A percentile compares a stretch with the other conserved stretches of the same genome.
phyloP scores from a whole-genome alignment of 2,329 filamentous ascomycete species.

The Colletotrichum sp. region DNA sequence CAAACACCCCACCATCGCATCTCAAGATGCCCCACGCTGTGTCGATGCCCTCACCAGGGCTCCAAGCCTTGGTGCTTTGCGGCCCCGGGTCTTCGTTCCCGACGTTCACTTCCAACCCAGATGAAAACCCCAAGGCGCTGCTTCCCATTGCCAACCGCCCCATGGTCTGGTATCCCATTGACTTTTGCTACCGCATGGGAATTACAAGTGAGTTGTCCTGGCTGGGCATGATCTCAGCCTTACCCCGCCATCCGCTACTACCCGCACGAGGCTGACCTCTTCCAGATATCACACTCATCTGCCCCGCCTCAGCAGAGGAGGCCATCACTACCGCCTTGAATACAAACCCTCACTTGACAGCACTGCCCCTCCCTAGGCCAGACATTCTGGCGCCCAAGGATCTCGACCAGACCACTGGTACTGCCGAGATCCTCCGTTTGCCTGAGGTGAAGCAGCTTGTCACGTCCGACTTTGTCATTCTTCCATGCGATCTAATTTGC shows the following conservation, averaged over 20 bases:
- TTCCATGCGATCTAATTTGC: constrained; percentile 93
- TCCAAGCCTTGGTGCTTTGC: constrained; percentile 84
- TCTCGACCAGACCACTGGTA: constrained; percentile 84
- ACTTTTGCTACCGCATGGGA: constrained; percentile 84
- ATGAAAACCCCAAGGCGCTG: constrained; percentile 82
- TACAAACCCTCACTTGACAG: constrained; percentile 79
- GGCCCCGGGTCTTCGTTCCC: constrained; percentile 82
- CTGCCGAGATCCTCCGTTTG: constrained; percentile 84
- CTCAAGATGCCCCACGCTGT: constrained; percentile 75
- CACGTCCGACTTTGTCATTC: constrained; percentile 83
- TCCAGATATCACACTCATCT: constrained; percentile 67
- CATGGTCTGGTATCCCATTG: constrained; percentile 89
- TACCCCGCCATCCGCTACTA: background rate
- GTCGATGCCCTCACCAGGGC: constrained; percentile 74
- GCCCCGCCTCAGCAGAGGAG: constrained; percentile 67
- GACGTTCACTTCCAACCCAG: constrained; percentile 81
- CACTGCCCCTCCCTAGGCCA: constrained; percentile 74
- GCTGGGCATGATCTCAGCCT: background rate
- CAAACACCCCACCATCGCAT: constrained; percentile 16
- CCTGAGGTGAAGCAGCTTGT: constrained; percentile 82
- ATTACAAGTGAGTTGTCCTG: constrained; percentile 65
- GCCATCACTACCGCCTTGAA: constrained; percentile 74
- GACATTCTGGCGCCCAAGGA: constrained; percentile 78
- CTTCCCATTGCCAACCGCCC: constrained; percentile 83
- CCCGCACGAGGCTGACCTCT: constrained; percentile 25